Base-by-base conservation (phyloP, 2,329 filamentous ascomycete species). In the Penicillium aurantiogriseum region DNA sequence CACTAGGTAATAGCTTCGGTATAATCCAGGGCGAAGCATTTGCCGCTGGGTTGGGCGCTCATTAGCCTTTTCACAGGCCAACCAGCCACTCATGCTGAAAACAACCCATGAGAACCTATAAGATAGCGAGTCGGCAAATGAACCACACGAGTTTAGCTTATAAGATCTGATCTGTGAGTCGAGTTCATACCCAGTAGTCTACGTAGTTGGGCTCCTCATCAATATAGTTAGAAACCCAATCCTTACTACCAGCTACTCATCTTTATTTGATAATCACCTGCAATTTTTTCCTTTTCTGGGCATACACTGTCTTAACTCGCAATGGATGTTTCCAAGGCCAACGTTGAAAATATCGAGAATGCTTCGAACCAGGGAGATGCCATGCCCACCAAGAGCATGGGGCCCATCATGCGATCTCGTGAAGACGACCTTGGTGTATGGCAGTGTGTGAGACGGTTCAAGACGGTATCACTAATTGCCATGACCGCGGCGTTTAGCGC, bases 401-500 rank as follows among this genome's bases (percentile, higher is more conserved):
- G 25, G 6, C 64, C 63, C 17, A 54, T 71, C 10, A 76, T 78
- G 74, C 69, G 75, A 9, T 70, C 73, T 5, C 71, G 66, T 5
- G 60, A 66, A 5, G 77, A 79, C 54, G 72, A 77, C 43, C 64
- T 78, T 3, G 62, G 63, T 29, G 65, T 78, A n/a, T 78, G 74
- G 75, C 64, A 76, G 49, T 72, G 67, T 44, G 68, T 74, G 6
- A 57, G 59, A 7, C 65, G 67, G 45, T 76, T 74, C 66, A 77
- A 76, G 39, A 58, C 63, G 1, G 67, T 76, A 0, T 72, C 70
- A 0, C 19, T 64, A 27, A 70, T 78, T 25, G 75, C 74, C 2
- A 79, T 78, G 76, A 55, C 62, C 47, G 76, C 75, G 5, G 74
- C 77, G 0, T 79, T 79, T 49, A 73, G 70, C 46, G 76, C 76